Conservation (phyloP, 306 rosid species). For the Sophora flavescens region DNA sequence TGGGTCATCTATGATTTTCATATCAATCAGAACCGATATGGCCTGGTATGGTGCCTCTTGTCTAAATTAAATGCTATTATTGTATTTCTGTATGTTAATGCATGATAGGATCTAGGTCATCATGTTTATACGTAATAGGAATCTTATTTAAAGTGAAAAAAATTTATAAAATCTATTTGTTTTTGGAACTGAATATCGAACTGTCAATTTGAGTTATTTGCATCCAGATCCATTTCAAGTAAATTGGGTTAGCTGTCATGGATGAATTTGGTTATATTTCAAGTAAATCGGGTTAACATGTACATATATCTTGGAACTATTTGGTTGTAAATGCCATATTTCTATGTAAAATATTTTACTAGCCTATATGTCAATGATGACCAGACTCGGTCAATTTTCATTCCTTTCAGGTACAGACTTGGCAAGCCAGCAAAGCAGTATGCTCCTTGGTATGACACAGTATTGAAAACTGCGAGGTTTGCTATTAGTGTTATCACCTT, state of each 20-base stretch:
- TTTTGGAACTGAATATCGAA: slow-evolving; percentile 9
- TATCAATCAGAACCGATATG: slow-evolving; percentile 91
- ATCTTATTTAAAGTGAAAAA: slow-evolving; percentile 15
- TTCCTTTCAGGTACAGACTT: slow-evolving; percentile 81
- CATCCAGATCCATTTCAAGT: slow-evolving; percentile 8
- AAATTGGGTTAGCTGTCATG: neutral
- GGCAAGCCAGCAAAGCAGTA: slow-evolving; percentile 95
- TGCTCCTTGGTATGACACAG: slow-evolving; percentile 87
- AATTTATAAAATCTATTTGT: slow-evolving; percentile 20
- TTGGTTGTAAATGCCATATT: slow-evolving; percentile 18
- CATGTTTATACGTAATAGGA: neutral
- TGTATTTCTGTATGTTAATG: slow-evolving; percentile 23
- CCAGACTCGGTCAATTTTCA: neutral
- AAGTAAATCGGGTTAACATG: too few relatives aligned
- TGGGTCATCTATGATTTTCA: slow-evolving; percentile 86
- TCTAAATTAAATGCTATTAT: slow-evolving; percentile 26
- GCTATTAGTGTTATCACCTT: slow-evolving; percentile 78
- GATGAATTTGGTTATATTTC: slow-evolving; percentile 9
- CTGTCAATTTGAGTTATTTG: neutral
- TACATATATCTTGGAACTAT: slow-evolving; percentile 2
- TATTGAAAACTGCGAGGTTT: slow-evolving; percentile 82
- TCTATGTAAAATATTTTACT: neutral
- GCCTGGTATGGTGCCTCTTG: slow-evolving; percentile 73
- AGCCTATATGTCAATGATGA: slow-evolving; percentile 20
- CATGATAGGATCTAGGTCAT: neutral